phyloP scores from a whole-genome alignment of 345 rosid genomes.

The Bretschneidera sinensis region DNA sequence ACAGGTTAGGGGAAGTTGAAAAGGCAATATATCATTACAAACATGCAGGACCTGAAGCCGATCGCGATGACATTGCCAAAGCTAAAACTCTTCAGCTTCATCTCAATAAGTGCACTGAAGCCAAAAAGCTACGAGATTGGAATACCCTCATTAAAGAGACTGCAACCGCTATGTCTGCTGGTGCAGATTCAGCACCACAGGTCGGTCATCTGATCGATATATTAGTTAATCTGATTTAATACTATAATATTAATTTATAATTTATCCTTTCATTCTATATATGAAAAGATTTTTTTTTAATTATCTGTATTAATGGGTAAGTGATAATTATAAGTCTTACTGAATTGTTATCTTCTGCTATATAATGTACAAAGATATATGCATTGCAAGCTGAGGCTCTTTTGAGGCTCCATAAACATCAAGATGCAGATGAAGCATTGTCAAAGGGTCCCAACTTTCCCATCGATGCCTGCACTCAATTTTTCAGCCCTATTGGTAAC shows the following conservation, averaged over 20 bases:
- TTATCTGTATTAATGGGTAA: no score
- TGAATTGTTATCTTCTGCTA: not conserved
- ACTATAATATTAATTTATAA: not conserved
- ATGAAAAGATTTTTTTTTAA: no score
- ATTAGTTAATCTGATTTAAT: not conserved
- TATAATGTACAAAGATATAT: slow-evolving; percentile 35
- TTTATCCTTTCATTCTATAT: no score
- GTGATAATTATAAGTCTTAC: no score
- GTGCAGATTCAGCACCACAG: slow-evolving; percentile 91
- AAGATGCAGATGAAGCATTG: slow-evolving; percentile 69
- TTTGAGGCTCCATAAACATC: slow-evolving; percentile 64
- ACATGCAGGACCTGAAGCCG: slow-evolving; percentile 85
- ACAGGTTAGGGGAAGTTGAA: slow-evolving; percentile 85
- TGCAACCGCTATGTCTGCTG: slow-evolving; percentile 44
- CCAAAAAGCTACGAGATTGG: slow-evolving; percentile 66
- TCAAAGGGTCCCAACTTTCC: slow-evolving; percentile 52
- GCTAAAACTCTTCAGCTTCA: slow-evolving; percentile 52
- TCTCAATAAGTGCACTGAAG: slow-evolving; percentile 67
- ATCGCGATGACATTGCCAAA: slow-evolving; percentile 59
- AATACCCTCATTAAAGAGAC: slow-evolving; percentile 55
- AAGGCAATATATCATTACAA: slow-evolving; percentile 81
- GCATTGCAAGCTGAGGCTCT: slow-evolving; percentile 93
- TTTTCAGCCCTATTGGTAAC: slow-evolving; percentile 68
- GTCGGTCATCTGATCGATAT: no score
- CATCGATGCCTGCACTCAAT: slow-evolving; percentile 54